Percentiles rank a stretch among this genome's conserved stretches.
Evolutionary conservation across 306 rosid species (phyloP).

Genomic region (Urtica urens): DNA sequence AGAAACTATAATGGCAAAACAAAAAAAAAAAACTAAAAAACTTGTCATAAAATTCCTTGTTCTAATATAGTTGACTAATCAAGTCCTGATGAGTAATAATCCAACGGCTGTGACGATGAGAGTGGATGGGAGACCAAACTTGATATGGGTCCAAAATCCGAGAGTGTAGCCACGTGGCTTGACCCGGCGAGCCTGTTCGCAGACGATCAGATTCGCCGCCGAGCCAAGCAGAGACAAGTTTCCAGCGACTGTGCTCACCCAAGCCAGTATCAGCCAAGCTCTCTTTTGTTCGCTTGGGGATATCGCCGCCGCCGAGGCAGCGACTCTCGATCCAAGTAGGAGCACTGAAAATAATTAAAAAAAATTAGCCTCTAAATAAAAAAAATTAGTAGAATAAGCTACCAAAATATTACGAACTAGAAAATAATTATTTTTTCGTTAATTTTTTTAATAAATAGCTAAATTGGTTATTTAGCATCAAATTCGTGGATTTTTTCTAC

Average conservation of each 20-base stretch:
- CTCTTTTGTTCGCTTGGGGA: conserved; percentile 43
- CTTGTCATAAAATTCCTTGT: background rate
- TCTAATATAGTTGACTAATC: background rate
- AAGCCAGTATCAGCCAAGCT: conserved; percentile 88
- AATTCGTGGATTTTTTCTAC: too few species aligned
- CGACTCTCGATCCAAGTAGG: conserved; percentile 68
- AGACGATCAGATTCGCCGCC: conserved; percentile 84
- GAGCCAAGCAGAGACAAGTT: conserved; percentile 70
- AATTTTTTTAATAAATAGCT: too few species aligned
- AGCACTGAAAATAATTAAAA: too few species aligned
- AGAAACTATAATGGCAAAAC: too few species aligned
- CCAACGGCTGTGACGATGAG: conserved; percentile 70
- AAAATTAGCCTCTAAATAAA: too few species aligned
- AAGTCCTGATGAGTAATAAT: conserved; percentile 45
- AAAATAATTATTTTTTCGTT: too few species aligned
- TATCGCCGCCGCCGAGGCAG: conserved; percentile 65
- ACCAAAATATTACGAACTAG: too few species aligned
- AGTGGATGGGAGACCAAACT: conserved; percentile 82
- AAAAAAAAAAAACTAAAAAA: background rate
- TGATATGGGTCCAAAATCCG: conserved; percentile 74
- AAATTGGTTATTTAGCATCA: too few species aligned
- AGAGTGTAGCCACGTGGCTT: conserved; percentile 47
- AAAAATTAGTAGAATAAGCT: too few species aligned
- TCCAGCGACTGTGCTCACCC: conserved; percentile 86
- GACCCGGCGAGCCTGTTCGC: conserved; percentile 77